Percentiles rank a stretch among this genome's conserved stretches.
These are phyloP conservation scores for Jasminum sambac DNA, from an alignment of 257 asterid species.

Conservation along the genomic window DNA sequence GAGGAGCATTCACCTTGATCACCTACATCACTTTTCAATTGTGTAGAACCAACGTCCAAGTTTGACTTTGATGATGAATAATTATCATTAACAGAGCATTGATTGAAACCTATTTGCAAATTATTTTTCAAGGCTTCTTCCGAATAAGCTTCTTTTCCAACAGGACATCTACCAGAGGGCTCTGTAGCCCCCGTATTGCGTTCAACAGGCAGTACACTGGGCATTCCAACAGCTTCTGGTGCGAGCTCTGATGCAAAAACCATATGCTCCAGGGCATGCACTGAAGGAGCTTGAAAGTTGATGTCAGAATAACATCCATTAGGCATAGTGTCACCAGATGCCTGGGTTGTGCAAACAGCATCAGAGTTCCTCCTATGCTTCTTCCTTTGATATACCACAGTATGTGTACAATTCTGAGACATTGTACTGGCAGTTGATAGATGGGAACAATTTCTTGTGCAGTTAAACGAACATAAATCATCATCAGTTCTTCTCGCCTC, in stretches of 20 bases:
- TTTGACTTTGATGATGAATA: conserved; percentile 71
- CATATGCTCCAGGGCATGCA: conserved; percentile 35
- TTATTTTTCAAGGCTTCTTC: conserved; percentile 46
- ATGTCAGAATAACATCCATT: conserved; percentile 43
- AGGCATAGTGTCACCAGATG: conserved; percentile 29
- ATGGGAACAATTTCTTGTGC: conserved; percentile 31
- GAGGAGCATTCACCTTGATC: conserved; percentile 73
- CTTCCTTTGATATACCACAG: conserved; percentile 45
- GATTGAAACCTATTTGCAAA: conserved; percentile 37
- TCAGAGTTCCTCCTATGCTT: conserved; percentile 31
- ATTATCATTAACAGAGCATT: conserved; percentile 39
- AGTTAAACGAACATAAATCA: conserved; percentile 27
- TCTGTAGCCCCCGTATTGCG: conserved; percentile 31
- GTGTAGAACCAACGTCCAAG: conserved; percentile 45
- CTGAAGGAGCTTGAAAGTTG: conserved; percentile 45
- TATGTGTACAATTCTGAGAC: conserved; percentile 37
- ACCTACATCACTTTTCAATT: conserved; percentile 42
- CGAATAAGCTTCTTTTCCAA: conserved; percentile 36
- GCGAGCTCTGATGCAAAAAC: conserved; percentile 35
- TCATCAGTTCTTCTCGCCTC: conserved; percentile 29
- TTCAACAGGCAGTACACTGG: conserved; percentile 25
- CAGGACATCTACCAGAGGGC: conserved; percentile 39
- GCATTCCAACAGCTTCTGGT: conserved; percentile 33
- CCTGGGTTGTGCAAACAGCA: conserved; percentile 26
- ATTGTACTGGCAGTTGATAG: conserved; percentile 38